phyloP scores from a whole-genome alignment of 371 early-diverging fungal genomes.

The Mortierella polycephala region DNA sequence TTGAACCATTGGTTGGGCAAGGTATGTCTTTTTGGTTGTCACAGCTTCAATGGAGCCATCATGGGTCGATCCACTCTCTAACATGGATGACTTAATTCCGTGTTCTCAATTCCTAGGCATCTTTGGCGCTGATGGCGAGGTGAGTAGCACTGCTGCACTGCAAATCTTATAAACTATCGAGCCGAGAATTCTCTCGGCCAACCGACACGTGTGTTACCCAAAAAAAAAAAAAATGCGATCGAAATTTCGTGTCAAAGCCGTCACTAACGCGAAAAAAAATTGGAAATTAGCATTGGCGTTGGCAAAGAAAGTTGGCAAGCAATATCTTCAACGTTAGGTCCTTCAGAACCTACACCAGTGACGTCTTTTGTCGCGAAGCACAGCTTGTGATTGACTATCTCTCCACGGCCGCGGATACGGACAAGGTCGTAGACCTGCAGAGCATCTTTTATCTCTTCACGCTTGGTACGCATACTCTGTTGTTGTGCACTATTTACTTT shows the following conservation, averaged over 20 bases:
- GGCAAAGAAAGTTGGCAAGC: conserved; percentile 73
- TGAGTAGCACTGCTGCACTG: background rate
- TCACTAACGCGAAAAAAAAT: background rate
- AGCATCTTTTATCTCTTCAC: conserved; percentile 62
- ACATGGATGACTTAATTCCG: background rate
- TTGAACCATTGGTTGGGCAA: conserved; percentile 31
- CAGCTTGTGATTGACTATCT: conserved; percentile 43
- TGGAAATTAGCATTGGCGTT: conserved; percentile 63
- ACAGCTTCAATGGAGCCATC: background rate
- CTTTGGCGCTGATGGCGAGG: conserved; percentile 73
- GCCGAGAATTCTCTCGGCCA: too few species aligned
- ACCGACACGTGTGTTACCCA: background rate
- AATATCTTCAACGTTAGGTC: conserved; percentile 77
- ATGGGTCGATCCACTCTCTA: background rate
- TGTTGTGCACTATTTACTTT: background rate
- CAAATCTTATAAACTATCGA: too few species aligned
- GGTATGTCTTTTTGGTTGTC: background rate
- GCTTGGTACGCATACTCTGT: conserved; percentile 19
- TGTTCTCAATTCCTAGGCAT: conserved; percentile 60
- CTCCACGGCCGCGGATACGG: conserved; percentile 46
- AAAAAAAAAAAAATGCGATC: background rate
- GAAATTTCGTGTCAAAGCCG: background rate
- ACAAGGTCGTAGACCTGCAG: conserved; percentile 56
- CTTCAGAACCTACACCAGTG: conserved; percentile 61
- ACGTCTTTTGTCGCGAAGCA: conserved; percentile 61